Evolutionary conservation across 108 stramenopile genomes (phyloP), one percentile per base, ranked within the genome.

Genomic region (Conticribra weissflogii): DNA sequence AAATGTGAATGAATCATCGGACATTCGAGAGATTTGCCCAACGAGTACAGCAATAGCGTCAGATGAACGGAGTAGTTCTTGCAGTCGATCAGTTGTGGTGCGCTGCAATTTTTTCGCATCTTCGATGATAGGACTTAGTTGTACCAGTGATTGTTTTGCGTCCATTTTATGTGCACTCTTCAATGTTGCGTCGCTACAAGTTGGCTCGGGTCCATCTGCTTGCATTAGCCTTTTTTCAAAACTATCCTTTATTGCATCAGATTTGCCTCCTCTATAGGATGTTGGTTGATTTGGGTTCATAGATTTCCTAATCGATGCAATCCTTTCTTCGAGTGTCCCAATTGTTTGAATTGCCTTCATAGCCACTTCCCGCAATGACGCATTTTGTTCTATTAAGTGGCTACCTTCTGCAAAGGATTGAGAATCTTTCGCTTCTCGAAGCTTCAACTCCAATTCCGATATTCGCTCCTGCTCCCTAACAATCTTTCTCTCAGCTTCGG

Each of bases 61-160:
- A 9, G 58, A 55, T 49, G 59, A n/a, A 0, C 33, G 57, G 33
- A 59, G 46, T 25, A 69, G 58, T 19, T 50, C 58, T 23, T 55
- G 30, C 16, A 48, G 36, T 27, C 49, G 45, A 34, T 69, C 48
- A 51, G 59, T 69, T 0, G 46, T 51, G 22, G 59, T 49, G 33
- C 32, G 47, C 56, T 69, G 68, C 15, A 59, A 28, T 23, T 50
- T 50, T 31, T 45, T 3, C 0, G 58, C 57, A 59, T 69, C 68
- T 29, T 51, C 32, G 14, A 69, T 51, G 31, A 69, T 59, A 5
- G 68, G 68, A 29, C 23, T 33, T 16, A 69, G 31, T 51, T 59
- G 33, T 33, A 22, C 49, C 8, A 69, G 27, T 2, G 68, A 59
- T 49, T 69, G 30, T 8, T 8, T 15, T 30, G 57, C 31, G 21